Evolutionary conservation across 2,329 filamentous ascomycete species (phyloP), one percentile per base, ranked within the genome.

Genomic region (Boeremia exigua): DNA sequence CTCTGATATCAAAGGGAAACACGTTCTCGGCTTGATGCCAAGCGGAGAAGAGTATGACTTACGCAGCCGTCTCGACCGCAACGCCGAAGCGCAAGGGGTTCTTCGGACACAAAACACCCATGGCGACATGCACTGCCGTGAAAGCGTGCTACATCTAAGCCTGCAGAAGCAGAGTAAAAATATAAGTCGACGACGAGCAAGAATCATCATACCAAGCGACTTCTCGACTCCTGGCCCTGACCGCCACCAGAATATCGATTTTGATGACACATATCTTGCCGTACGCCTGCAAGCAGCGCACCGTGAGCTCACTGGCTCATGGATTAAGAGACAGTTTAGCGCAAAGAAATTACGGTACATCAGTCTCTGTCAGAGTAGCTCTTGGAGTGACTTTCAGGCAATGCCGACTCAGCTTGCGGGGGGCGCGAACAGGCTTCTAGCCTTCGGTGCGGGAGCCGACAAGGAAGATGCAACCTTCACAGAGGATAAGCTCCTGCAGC

Each of bases 401-500:
- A 3, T 11, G 1, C 6, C 14, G 3, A 10, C 12, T 11, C 40
- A 42, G 9, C 23, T 17, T 34, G 47, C 42, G 27, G 34, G 6
- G 4, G 10, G 19, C 1, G 17, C 19, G 28, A 47, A 23, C 27
- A 36, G 54, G 6, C 55, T 68, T 4, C 51, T 71, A 15, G 63
- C 65, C 1, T 36, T 43, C 1, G 52, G 61, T 1, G 46, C 52
- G 12, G 63, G 63, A 10, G 39, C 53, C 9, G 56, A 58, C 25
- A 34, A 19, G 7, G 52, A 54, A 8, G 52, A 61, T 6, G 19
- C 48, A 1, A 15, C 15, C 0, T 79, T 79, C 55, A 76, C 74
- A 11, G 77, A 79, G 58, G 69, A 74, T 30, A 72, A 73, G 25
- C 65, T 80, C 14, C 58, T 77, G 47, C 61, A 65, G 3, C 61